Evolutionary conservation across 2,329 filamentous ascomycete species (phyloP).

Genomic region (Cercospora brassicicola): DNA sequence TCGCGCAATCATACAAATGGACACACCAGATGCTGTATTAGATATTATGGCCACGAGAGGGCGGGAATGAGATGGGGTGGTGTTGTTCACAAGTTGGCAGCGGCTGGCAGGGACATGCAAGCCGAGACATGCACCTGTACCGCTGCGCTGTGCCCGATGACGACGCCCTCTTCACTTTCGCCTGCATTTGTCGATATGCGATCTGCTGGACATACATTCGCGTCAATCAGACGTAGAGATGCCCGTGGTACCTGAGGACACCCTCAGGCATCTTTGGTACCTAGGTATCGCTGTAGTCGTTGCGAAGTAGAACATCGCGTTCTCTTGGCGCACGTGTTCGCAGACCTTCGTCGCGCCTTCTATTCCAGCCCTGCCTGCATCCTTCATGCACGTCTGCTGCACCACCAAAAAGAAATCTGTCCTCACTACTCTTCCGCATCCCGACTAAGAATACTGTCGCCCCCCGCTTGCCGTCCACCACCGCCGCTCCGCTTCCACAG

Average conservation of each 20-base stretch:
- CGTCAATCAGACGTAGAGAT: not conserved
- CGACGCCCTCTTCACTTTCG: not conserved
- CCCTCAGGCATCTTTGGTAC: not conserved
- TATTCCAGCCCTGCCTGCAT: not conserved
- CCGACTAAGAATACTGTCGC: not conserved
- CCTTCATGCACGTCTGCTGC: not conserved
- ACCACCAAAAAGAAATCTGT: slow-evolving; percentile 3
- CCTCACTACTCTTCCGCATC: not conserved
- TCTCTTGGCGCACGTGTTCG: slow-evolving; percentile 2
- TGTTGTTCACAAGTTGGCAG: not conserved
- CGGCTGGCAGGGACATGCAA: not conserved
- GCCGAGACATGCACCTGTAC: not conserved
- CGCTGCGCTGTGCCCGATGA: not conserved
- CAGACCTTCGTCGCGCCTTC: not conserved
- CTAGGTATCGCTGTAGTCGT: not conserved
- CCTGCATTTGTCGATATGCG: not conserved
- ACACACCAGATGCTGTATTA: not conserved
- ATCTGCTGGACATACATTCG: not conserved
- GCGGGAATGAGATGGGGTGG: not conserved
- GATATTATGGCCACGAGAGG: not conserved
- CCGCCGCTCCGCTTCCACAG: not conserved
- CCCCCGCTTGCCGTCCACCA: not conserved
- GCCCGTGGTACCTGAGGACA: not conserved
- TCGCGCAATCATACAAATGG: not conserved
- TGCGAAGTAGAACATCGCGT: not conserved